phyloP scores from a whole-genome alignment of 2,329 filamentous ascomycete genomes.

The Colletotrichum chrysophilum region DNA sequence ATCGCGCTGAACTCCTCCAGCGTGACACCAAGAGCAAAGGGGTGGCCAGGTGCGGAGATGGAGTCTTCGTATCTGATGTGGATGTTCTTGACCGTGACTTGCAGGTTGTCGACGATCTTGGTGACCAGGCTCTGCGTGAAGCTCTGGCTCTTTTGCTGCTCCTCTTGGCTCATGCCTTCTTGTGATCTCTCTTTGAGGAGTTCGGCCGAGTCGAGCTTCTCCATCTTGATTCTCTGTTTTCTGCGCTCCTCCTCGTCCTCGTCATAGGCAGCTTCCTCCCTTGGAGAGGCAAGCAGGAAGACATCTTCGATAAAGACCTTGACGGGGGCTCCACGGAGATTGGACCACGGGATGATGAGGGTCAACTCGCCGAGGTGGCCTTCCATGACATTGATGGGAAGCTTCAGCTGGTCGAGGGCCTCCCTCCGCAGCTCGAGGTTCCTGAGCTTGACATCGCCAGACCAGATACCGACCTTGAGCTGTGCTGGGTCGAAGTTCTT shows the following conservation, averaged over 20 bases:
- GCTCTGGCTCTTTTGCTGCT: conserved; percentile 96
- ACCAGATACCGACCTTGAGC: conserved; percentile 99
- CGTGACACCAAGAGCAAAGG: conserved; percentile 90
- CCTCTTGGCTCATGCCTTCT: conserved; percentile 93
- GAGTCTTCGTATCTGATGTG: conserved; percentile 98
- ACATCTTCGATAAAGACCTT: conserved; percentile 97
- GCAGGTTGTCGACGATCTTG: conserved; percentile 97
- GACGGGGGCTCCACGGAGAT: conserved; percentile 86
- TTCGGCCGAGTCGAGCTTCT: conserved; percentile 96
- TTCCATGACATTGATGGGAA: conserved; percentile 95
- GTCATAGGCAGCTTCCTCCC: conserved; percentile 93
- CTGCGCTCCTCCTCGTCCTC: conserved; percentile 89
- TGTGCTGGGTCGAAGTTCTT: conserved; percentile 99
- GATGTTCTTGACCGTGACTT: conserved; percentile 98
- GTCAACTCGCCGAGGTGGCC: conserved; percentile 93
- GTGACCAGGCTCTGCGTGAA: conserved; percentile 95
- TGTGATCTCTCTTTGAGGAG: conserved; percentile 88
- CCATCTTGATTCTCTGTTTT: conserved; percentile 94
- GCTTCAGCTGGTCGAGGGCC: conserved; percentile 94
- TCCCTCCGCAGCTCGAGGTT: conserved; percentile 93
- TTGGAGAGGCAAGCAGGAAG: conserved; percentile 91
- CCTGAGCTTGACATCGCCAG: conserved; percentile 92
- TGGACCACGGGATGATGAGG: conserved; percentile 95
- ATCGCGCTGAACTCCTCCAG: conserved; percentile 96
- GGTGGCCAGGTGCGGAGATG: conserved; percentile 91